A percentile compares a stretch with the other conserved stretches of the same genome.
These are phyloP conservation scores for Tuber brumale DNA, from an alignment of 495 filamentous ascomycete species.

Conservation along the genomic window DNA sequence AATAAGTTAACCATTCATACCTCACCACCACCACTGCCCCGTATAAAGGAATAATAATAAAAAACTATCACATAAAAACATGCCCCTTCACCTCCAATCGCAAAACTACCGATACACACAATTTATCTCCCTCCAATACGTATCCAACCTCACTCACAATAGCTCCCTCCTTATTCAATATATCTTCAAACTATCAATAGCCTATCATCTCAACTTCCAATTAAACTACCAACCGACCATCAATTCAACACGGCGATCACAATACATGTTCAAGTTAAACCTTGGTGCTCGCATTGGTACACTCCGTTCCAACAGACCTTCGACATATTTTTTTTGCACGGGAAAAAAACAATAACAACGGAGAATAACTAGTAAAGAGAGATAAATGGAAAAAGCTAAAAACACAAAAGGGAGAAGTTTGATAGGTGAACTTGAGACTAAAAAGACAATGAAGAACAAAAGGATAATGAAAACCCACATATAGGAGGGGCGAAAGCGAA, in stretches of 20 bases:
- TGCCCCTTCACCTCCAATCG: neutral
- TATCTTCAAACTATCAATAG: neutral
- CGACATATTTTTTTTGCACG: neutral
- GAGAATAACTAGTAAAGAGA: neutral
- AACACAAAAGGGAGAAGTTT: slow-evolving; percentile 35
- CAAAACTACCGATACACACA: neutral
- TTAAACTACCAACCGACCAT: neutral
- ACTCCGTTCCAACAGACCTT: neutral
- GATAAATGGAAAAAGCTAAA: slow-evolving; percentile 28
- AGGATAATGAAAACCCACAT: slow-evolving; percentile 24
- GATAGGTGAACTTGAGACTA: slow-evolving; percentile 13
- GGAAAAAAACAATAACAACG: neutral
- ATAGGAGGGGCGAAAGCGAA: slow-evolving; percentile 22
- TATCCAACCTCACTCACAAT: neutral
- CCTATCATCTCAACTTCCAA: neutral
- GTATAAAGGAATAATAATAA: neutral
- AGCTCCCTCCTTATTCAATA: neutral
- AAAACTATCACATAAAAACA: neutral
- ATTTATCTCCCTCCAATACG: neutral
- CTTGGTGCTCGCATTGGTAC: neutral
- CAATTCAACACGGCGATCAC: neutral
- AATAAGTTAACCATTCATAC: neutral
- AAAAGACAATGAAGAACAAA: slow-evolving; percentile 36
- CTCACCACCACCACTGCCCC: neutral
- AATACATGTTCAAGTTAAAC: neutral